These are phyloP conservation scores for Aspergillus calidoustus DNA, from an alignment of 2,329 filamentous ascomycete species.

Conservation along the genomic window DNA sequence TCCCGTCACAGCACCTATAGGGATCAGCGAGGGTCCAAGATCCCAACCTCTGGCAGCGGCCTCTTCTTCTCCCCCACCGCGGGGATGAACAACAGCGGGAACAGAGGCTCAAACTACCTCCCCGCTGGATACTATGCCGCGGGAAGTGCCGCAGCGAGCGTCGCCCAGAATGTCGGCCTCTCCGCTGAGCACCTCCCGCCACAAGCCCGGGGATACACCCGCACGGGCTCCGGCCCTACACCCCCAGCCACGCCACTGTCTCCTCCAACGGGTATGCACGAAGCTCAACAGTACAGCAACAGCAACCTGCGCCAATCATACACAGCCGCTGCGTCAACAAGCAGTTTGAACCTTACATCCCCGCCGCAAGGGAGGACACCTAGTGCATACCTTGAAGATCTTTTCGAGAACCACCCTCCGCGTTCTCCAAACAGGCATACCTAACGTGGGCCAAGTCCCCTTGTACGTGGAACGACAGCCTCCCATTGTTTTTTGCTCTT, in stretches of 20 bases:
- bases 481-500: neutral
- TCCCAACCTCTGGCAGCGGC: conserved; percentile 65
- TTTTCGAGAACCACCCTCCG: conserved; percentile 73
- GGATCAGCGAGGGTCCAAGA: conserved; percentile 30
- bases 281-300: conserved; percentile 26
- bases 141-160: conserved; percentile 58
- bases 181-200: conserved; percentile 65
- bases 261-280: conserved; percentile 48
- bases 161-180: conserved; percentile 38
- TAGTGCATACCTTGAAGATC: conserved; percentile 86
- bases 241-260: conserved; percentile 70
- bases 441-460: neutral
- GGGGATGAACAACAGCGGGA: conserved; percentile 57
- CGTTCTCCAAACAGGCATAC: conserved; percentile 18
- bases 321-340: conserved; percentile 51
- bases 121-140: conserved; percentile 91
- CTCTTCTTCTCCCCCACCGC: conserved; percentile 96
- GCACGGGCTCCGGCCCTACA: conserved; percentile 55
- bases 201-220: conserved; percentile 59
- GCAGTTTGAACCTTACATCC: conserved; percentile 67
- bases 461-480: conserved; percentile 6
- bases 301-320: conserved; percentile 36
- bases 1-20: conserved; percentile 14
- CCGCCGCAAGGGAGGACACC: conserved; percentile 75
- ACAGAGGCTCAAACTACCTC: conserved; percentile 76